Percentiles rank a stretch among this genome's conserved stretches.
These are phyloP conservation scores for Pestalotiopsis sp. DNA, from an alignment of 2,329 filamentous ascomycete species.

Conservation along the genomic window DNA sequence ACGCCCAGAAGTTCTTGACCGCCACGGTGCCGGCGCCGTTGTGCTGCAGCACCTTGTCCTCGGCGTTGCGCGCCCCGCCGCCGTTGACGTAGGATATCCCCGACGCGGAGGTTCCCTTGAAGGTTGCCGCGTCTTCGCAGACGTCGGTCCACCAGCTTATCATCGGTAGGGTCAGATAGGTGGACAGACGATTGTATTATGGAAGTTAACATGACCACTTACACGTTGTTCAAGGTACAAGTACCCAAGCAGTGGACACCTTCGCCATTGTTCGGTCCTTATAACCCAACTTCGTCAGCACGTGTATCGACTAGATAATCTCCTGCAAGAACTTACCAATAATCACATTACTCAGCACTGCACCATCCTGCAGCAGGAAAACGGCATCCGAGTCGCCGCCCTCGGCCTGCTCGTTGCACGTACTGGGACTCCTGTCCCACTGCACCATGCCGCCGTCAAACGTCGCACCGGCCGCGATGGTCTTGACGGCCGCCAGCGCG, in stretches of 20 bases:
- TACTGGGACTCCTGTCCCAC: slow-evolving; percentile 28
- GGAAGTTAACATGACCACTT: too few relatives aligned
- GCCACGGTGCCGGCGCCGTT: slow-evolving; percentile 35
- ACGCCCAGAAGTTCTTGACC: slow-evolving; percentile 37
- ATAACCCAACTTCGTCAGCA: neutral
- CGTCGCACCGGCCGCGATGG: slow-evolving; percentile 42
- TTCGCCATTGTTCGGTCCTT: neutral
- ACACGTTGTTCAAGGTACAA: neutral
- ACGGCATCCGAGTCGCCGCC: slow-evolving; percentile 5
- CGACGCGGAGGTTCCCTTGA: neutral
- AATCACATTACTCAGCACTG: neutral
- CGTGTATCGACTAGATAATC: neutral
- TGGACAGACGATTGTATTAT: too few relatives aligned
- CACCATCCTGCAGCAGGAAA: neutral
- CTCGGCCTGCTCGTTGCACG: slow-evolving; percentile 11
- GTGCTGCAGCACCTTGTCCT: slow-evolving; percentile 37
- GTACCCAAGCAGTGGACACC: slow-evolving; percentile 2
- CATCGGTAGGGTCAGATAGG: too few relatives aligned
- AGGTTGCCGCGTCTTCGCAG: slow-evolving; percentile 5
- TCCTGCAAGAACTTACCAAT: neutral
- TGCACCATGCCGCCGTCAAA: slow-evolving; percentile 50
- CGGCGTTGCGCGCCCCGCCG: slow-evolving; percentile 34
- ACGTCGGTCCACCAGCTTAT: slow-evolving; percentile 10
- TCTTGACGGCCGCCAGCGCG: slow-evolving; percentile 41
- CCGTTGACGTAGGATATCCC: slow-evolving; percentile 23